Conservation (phyloP, 2,329 filamentous ascomycete genomes). For the Zymoseptoria pseudotritici region DNA sequence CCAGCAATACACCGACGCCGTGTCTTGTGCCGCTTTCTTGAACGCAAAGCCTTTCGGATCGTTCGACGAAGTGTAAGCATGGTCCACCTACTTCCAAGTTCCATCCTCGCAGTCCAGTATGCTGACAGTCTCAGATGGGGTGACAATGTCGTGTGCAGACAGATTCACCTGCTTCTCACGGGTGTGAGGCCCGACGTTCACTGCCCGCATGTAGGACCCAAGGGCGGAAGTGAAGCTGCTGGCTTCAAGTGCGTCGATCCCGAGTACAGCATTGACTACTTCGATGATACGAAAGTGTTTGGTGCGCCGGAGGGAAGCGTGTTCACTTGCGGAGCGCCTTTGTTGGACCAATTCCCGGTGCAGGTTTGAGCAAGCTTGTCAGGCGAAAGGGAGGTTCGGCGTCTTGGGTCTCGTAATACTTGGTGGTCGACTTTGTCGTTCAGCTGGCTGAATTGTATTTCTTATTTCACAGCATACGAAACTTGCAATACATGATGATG, state of each 20-base stretch:
- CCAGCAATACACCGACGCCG: constrained; percentile 29
- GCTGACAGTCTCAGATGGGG: constrained; percentile 26
- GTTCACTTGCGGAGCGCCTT: constrained; percentile 11
- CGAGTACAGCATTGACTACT: constrained; percentile 23
- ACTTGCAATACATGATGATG: no score
- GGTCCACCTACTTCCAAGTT: background rate
- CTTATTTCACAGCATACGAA: background rate
- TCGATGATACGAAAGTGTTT: constrained; percentile 21
- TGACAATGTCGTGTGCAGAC: constrained; percentile 39
- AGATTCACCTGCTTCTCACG: constrained; percentile 36
- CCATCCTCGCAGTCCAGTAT: background rate
- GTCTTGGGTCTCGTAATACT: background rate
- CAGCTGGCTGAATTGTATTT: background rate
- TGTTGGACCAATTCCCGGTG: background rate
- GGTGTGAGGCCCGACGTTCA: constrained; percentile 22
- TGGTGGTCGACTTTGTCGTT: background rate
- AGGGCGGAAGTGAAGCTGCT: constrained; percentile 15
- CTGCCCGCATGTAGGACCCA: constrained; percentile 27
- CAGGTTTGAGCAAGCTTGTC: background rate
- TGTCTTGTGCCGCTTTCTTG: constrained; percentile 30
- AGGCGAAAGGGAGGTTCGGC: background rate
- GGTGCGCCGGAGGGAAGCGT: constrained; percentile 9
- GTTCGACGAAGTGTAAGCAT: constrained; percentile 31
- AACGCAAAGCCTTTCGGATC: constrained; percentile 32
- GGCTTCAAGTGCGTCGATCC: constrained; percentile 23